Conservation (phyloP, 805 yeast species). For the Candida arabinofermentans region DNA sequence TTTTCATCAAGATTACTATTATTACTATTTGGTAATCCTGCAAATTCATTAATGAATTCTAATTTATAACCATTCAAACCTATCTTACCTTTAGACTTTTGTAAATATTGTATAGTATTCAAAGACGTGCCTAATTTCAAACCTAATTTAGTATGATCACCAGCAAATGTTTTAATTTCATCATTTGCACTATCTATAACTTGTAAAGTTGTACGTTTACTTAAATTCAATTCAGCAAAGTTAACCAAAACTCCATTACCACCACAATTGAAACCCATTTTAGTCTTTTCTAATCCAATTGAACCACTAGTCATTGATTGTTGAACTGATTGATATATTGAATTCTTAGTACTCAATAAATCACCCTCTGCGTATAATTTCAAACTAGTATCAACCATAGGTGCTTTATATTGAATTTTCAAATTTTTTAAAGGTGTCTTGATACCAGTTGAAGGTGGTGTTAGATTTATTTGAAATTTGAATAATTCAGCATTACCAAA, state of each 20-base stretch:
- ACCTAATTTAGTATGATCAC: constrained; percentile 57
- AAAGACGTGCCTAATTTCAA: constrained; percentile 34
- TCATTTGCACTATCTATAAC: constrained; percentile 51
- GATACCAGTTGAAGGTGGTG: constrained; percentile 38
- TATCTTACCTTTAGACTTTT: constrained; percentile 33
- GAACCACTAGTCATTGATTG: constrained; percentile 46
- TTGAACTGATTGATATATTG: constrained; percentile 50
- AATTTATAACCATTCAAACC: constrained; percentile 44
- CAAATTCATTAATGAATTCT: constrained; percentile 42
- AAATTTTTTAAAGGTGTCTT: constrained; percentile 33
- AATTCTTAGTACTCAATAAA: constrained; percentile 46
- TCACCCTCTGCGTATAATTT: constrained; percentile 45
- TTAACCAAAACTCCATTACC: not conserved
- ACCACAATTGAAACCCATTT: not conserved
- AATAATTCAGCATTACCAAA: constrained; percentile 69
- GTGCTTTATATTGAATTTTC: constrained; percentile 45
- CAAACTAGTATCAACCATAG: constrained; percentile 41
- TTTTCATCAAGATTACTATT: constrained; percentile 18
- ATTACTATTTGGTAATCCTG: constrained; percentile 26
- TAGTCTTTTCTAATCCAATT: constrained; percentile 42
- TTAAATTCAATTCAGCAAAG: constrained; percentile 51
- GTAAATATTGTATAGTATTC: constrained; percentile 35
- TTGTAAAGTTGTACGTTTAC: constrained; percentile 52
- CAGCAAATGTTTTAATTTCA: constrained; percentile 54
- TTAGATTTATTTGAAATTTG: constrained; percentile 43